Conservation (phyloP, 371 early-diverging fungal species). For the Mucor irregularis region DNA sequence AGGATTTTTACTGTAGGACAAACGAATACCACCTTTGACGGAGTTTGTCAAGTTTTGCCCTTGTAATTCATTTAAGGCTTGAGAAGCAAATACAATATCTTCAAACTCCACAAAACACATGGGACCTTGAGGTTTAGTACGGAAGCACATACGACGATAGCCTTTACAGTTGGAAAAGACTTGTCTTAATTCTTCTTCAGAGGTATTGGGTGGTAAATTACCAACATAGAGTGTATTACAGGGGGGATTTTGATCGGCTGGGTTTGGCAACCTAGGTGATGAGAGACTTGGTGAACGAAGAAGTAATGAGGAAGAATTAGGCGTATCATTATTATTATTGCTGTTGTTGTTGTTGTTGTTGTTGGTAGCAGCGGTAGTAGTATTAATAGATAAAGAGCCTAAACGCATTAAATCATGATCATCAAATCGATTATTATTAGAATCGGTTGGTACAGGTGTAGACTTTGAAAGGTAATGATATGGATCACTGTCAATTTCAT, state of each 20-base stretch:
- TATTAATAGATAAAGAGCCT: constrained; percentile 8
- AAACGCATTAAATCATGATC: constrained; percentile 19
- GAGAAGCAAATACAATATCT: constrained; percentile 77
- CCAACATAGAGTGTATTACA: constrained; percentile 94
- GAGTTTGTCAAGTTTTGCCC: constrained; percentile 78
- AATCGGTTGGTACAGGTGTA: constrained; percentile 43
- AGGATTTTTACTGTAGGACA: constrained; percentile 91
- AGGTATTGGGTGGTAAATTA: constrained; percentile 79
- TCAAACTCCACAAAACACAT: constrained; percentile 94
- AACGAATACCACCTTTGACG: constrained; percentile 85
- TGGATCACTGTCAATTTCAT: constrained; percentile 61
- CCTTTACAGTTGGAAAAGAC: constrained; percentile 77
- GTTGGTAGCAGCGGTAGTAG: constrained; percentile 1
- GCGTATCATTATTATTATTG: no score
- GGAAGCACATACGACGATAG: constrained; percentile 84
- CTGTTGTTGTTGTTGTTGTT: no score
- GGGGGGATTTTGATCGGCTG: constrained; percentile 88
- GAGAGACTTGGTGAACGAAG: background rate
- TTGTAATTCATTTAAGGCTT: constrained; percentile 78
- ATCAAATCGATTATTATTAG: constrained; percentile 20
- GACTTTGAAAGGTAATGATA: constrained; percentile 90
- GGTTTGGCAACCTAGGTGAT: constrained; percentile 16
- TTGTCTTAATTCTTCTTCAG: constrained; percentile 79
- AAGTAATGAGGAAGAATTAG: background rate
- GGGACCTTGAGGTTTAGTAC: constrained; percentile 77